These are phyloP conservation scores for Leptographium galeiforme DNA, from an alignment of 2,329 filamentous ascomycete genomes.

Conservation along the genomic window DNA sequence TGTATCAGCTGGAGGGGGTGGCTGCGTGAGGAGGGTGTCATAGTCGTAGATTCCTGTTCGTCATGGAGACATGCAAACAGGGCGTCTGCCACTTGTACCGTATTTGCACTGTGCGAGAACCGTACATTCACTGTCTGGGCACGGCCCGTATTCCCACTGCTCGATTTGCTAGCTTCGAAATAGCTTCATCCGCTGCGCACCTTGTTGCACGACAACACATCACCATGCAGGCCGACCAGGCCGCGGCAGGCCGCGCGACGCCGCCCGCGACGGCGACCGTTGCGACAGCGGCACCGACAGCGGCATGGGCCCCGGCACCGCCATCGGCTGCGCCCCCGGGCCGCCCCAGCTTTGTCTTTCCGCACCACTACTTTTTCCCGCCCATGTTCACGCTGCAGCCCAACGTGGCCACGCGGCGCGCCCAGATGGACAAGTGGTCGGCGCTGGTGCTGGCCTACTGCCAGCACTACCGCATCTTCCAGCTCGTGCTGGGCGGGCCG, in stretches of 20 bases:
- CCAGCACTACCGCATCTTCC: constrained; percentile 62
- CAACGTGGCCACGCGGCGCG: constrained; percentile 58
- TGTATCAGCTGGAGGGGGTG: constrained; percentile 24
- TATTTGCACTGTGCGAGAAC: no score
- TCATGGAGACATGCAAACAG: no score
- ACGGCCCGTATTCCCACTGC: no score
- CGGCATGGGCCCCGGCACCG: neutral
- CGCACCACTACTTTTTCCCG: constrained; percentile 59
- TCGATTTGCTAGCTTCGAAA: no score
- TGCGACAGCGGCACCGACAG: neutral
- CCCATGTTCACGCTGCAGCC: constrained; percentile 77
- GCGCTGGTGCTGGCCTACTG: constrained; percentile 73
- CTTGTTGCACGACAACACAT: no score
- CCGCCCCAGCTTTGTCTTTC: constrained; percentile 34
- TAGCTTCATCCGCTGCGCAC: no score
- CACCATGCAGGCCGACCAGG: neutral
- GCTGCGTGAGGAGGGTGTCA: no score
- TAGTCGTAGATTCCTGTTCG: no score
- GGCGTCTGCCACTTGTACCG: no score
- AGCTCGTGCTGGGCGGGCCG: constrained; percentile 51
- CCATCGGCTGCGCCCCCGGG: neutral
- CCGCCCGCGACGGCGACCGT: neutral
- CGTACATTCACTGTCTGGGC: no score
- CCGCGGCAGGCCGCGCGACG: neutral
- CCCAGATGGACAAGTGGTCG: constrained; percentile 78